Conservation (phyloP, 805 yeast species). For the Vanderwaltozyma tropicalis region DNA sequence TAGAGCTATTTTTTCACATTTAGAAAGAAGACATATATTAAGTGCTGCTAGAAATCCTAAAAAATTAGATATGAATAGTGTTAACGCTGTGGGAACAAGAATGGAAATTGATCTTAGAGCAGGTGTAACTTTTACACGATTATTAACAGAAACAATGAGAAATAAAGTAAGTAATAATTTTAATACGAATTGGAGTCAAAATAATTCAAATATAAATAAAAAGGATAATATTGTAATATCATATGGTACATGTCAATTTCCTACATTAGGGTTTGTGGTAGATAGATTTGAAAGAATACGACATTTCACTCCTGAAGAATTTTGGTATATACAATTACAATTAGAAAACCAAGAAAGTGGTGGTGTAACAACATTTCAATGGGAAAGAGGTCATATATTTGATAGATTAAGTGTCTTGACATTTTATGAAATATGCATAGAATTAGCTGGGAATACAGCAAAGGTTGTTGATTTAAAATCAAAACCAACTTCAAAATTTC, state of each 20-base stretch:
- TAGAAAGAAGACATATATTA: conserved; percentile 63
- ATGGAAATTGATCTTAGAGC: conserved; percentile 81
- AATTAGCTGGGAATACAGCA: conserved; percentile 35
- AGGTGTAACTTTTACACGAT: conserved; percentile 81
- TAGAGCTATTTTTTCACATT: conserved; percentile 81
- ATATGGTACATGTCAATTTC: conserved; percentile 93
- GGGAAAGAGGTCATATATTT: conserved; percentile 66
- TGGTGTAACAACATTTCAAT: conserved; percentile 36
- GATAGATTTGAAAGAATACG: conserved; percentile 75
- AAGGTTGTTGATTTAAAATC: conserved; percentile 40
- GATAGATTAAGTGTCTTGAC: conserved; percentile 58
- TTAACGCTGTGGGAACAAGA: conserved; percentile 78
- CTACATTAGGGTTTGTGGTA: conserved; percentile 92
- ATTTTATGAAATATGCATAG: conserved; percentile 59
- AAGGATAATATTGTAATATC: conserved; percentile 34
- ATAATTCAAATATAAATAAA: conserved; percentile 8
- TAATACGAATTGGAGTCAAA: neutral
- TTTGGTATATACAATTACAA: conserved; percentile 62
- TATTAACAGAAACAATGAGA: conserved; percentile 44
- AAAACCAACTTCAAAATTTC: conserved; percentile 61
- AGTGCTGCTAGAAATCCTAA: conserved; percentile 66
- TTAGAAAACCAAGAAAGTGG: conserved; percentile 33
- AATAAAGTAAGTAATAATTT: conserved; percentile 9
- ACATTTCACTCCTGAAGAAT: conserved; percentile 62
- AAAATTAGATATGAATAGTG: conserved; percentile 52